A percentile compares a stretch with the other conserved stretches of the same genome.
Evolutionary conservation across 208 protist genomes (phyloP).

Genomic region (Endotrypanum monterogeii): DNA sequence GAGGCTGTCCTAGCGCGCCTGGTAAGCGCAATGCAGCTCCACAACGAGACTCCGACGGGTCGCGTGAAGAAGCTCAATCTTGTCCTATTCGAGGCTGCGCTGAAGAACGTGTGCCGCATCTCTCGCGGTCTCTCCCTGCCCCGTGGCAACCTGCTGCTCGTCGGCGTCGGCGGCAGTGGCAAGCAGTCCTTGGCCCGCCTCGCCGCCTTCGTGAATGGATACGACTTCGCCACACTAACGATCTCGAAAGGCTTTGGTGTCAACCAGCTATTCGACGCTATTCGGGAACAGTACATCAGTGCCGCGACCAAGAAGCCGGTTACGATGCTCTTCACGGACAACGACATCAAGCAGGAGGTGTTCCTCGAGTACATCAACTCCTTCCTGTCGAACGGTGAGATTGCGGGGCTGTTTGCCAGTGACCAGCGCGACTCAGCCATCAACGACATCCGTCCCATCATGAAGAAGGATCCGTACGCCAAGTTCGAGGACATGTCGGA

Average conservation of each 20-base stretch:
- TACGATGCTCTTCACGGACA: slow-evolving; percentile 98
- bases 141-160: slow-evolving; percentile 93
- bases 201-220: slow-evolving; percentile 83
- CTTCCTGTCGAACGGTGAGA: slow-evolving; percentile 94
- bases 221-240: slow-evolving; percentile 91
- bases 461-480: slow-evolving; percentile 94
- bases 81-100: slow-evolving; percentile 95
- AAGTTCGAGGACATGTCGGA: slow-evolving; percentile 96
- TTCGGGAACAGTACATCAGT: slow-evolving; percentile 91
- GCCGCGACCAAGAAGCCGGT: slow-evolving; percentile 86
- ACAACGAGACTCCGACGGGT: slow-evolving; percentile 87
- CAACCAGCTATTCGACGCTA: slow-evolving; percentile 94
- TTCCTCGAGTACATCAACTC: slow-evolving; percentile 99
- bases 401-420: slow-evolving; percentile 97
- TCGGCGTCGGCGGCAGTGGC: slow-evolving; percentile 93
- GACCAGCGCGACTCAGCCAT: slow-evolving; percentile 97
- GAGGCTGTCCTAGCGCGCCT: slow-evolving; percentile 76
- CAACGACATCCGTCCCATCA: slow-evolving; percentile 94
- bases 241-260: slow-evolving; percentile 94
- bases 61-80: slow-evolving; percentile 92
- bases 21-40: slow-evolving; percentile 75
- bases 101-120: slow-evolving; percentile 96
- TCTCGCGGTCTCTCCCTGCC: slow-evolving; percentile 91
- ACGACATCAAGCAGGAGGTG: slow-evolving; percentile 97
- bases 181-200: slow-evolving; percentile 94